Conservation (phyloP, 148 eudicot species). For the Diospyros lotus region DNA sequence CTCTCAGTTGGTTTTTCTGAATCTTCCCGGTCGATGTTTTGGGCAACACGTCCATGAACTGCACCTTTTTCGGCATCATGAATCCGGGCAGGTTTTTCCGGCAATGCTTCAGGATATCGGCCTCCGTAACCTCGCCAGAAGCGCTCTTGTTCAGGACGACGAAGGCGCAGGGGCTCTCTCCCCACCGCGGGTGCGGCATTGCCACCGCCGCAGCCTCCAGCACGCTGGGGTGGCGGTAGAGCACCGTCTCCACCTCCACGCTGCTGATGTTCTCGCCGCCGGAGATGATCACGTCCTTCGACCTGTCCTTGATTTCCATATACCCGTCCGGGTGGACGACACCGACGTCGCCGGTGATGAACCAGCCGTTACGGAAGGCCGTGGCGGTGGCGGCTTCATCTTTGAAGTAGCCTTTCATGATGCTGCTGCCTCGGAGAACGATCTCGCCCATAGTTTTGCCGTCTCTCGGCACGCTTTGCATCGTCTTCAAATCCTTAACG, state of each 20-base stretch:
- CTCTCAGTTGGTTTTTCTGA: slow-evolving; percentile 51
- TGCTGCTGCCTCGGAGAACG: slow-evolving; percentile 68
- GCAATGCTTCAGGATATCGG: slow-evolving; percentile 52
- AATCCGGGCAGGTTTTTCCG: slow-evolving; percentile 48
- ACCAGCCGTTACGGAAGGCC: slow-evolving; percentile 70
- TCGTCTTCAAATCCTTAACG: slow-evolving; percentile 43
- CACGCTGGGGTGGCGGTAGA: slow-evolving; percentile 49
- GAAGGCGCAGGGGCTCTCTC: slow-evolving; percentile 87
- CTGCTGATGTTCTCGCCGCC: slow-evolving; percentile 94
- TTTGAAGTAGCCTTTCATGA: slow-evolving; percentile 82
- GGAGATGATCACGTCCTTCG: slow-evolving; percentile 80
- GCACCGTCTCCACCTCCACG: slow-evolving; percentile 56
- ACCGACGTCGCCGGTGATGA: slow-evolving; percentile 75
- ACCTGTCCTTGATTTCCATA: slow-evolving; percentile 69
- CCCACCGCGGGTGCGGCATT: slow-evolving; percentile 81
- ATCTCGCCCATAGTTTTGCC: slow-evolving; percentile 70
- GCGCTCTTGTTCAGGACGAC: slow-evolving; percentile 30
- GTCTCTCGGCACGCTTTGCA: slow-evolving; percentile 52
- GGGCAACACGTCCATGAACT: slow-evolving; percentile 51
- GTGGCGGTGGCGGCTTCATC: slow-evolving; percentile 43
- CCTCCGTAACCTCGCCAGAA: slow-evolving; percentile 26
- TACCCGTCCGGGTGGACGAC: slow-evolving; percentile 77
- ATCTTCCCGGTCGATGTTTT: slow-evolving; percentile 57
- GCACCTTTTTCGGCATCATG: slow-evolving; percentile 74
- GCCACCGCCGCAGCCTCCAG: slow-evolving; percentile 74